Evolutionary conservation across 2,329 filamentous ascomycete genomes (phyloP).

Genomic region (Ilyonectria destructans): DNA sequence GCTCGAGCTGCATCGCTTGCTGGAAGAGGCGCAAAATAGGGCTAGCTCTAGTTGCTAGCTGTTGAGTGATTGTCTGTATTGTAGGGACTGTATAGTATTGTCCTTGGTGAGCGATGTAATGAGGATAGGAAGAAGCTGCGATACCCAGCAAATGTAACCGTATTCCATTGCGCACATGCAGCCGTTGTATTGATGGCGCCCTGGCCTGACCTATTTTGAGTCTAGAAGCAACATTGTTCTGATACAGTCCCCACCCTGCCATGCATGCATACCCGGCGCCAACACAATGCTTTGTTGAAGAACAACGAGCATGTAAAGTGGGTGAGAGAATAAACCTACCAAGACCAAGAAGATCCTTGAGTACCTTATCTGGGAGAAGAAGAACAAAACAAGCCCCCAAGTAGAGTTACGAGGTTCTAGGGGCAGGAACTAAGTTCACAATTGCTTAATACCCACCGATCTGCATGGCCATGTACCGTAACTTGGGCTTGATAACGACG

Average conservation of each 20-base stretch:
- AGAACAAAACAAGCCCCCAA: background rate
- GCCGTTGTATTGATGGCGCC: conserved; percentile 32
- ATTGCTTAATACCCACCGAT: background rate
- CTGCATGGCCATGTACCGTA: background rate
- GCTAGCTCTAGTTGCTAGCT: background rate
- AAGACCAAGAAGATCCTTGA: background rate
- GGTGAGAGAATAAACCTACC: background rate
- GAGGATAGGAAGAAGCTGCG: conserved; percentile 39
- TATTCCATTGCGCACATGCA: conserved; percentile 36
- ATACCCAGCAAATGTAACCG: conserved; percentile 40
- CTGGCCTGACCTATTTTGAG: conserved; percentile 28
- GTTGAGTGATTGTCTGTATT: background rate
- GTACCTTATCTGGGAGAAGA: background rate
- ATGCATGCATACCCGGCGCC: conserved; percentile 12
- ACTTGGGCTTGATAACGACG: background rate
- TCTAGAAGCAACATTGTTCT: conserved; percentile 31
- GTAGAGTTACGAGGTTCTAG: background rate
- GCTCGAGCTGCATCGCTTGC: conserved; percentile 68
- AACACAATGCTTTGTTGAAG: conserved; percentile 5
- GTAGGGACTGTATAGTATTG: conserved; percentile 1
- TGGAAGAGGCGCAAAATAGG: conserved; percentile 70
- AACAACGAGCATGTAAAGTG: background rate
- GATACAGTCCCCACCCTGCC: conserved; percentile 40
- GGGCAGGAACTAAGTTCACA: background rate
- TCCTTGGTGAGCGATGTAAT: conserved; percentile 13